Conservation (phyloP, 139 green algal genomes). For the Tetradesmus lagerheimii region DNA sequence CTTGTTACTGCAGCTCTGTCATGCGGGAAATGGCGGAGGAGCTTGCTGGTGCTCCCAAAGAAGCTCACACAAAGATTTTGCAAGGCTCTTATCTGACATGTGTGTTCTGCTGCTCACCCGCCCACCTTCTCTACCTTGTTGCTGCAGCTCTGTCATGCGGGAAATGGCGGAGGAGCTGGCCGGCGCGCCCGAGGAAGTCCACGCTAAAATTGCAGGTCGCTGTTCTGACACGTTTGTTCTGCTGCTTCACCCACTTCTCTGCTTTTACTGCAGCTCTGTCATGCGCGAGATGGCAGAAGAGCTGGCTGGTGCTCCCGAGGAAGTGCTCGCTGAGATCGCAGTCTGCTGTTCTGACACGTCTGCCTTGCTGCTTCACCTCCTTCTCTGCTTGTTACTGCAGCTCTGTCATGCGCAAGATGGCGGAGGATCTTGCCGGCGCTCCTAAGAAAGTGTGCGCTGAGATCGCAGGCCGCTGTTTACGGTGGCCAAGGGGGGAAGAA, state of each 20-base stretch:
- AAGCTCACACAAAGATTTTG: slow-evolving; percentile 69
- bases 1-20: slow-evolving; percentile 60
- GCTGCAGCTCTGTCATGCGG: slow-evolving; percentile 67
- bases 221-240: too few species aligned
- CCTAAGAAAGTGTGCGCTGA: too few species aligned
- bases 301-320: slow-evolving; percentile 82
- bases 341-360: neutral
- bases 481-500: neutral
- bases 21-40: slow-evolving; percentile 77
- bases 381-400: slow-evolving; percentile 23
- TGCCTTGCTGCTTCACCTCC: neutral
- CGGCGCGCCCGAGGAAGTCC: too few species aligned
- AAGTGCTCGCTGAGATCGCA: slow-evolving; percentile 63
- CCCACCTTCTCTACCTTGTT: neutral
- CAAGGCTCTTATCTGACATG: too few species aligned
- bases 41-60: slow-evolving; percentile 82
- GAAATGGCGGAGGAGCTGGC: too few species aligned
- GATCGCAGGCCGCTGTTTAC: slow-evolving; percentile 81
- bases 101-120: neutral
- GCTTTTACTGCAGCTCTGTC: slow-evolving; percentile 58
- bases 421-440: slow-evolving; percentile 71
- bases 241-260: neutral
- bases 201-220: too few species aligned
- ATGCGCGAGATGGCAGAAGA: slow-evolving; percentile 75
- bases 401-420: slow-evolving; percentile 72